phyloP scores from a whole-genome alignment of 2,329 filamentous ascomycete species.

The Fusarium sp. region DNA sequence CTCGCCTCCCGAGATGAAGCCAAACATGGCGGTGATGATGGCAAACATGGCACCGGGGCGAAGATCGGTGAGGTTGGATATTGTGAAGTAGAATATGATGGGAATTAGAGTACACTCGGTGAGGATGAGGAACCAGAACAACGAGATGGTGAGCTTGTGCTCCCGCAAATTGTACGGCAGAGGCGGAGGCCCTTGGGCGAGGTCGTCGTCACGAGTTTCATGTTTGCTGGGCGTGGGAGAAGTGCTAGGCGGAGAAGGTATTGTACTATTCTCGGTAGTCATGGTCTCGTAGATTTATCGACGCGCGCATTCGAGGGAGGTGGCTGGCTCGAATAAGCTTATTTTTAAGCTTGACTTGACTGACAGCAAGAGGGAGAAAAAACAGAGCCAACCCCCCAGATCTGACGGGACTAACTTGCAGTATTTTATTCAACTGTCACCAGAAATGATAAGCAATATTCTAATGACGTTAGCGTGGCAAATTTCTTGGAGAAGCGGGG shows the following conservation, averaged over 20 bases:
- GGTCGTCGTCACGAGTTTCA: background rate
- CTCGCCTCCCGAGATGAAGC: conserved; percentile 58
- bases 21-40: conserved; percentile 60
- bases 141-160: conserved; percentile 39
- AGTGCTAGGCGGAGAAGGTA: conserved; percentile 16
- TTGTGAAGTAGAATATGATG: conserved; percentile 58
- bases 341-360: conserved; percentile 21
- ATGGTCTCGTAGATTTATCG: background rate
- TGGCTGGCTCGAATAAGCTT: conserved; percentile 22
- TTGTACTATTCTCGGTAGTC: background rate
- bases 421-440: background rate
- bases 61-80: conserved; percentile 48
- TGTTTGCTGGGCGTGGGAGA: conserved; percentile 11
- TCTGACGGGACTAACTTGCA: background rate
- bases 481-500: background rate
- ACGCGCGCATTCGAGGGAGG: background rate
- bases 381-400: too few species aligned
- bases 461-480: background rate
- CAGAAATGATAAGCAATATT: background rate
- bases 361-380: background rate
- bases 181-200: conserved; percentile 6
- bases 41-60: conserved; percentile 52
- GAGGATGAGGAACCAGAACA: conserved; percentile 42
- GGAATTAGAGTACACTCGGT: conserved; percentile 50
- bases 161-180: conserved; percentile 42